Conservation (phyloP, 345 rosid genomes). For the Moricandia arvensis region DNA sequence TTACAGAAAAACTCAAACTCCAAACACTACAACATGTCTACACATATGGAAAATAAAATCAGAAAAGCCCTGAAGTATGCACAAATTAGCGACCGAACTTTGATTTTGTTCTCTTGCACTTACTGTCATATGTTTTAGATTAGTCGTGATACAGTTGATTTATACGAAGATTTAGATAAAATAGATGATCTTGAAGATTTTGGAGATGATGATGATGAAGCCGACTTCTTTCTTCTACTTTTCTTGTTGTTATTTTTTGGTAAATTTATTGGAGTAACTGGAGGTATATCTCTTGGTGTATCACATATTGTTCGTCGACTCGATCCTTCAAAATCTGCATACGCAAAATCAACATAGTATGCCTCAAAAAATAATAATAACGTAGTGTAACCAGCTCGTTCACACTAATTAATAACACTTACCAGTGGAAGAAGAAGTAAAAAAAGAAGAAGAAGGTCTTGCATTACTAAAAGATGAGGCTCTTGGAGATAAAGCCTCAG, state of each 20-base stretch:
- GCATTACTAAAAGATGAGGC: constrained; percentile 52
- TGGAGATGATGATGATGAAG: constrained; percentile 33
- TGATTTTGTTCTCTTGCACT: not conserved
- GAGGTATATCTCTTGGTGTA: constrained; percentile 13
- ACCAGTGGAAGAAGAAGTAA: constrained; percentile 78
- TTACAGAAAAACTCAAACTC: constrained; percentile 15
- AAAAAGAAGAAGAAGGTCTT: constrained; percentile 52
- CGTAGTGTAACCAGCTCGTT: not conserved
- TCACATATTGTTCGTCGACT: constrained; percentile 24
- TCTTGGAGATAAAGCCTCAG: constrained; percentile 60
- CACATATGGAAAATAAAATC: not conserved
- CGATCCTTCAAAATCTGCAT: constrained; percentile 34
- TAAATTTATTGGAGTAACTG: constrained; percentile 11
- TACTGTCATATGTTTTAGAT: constrained; percentile 17
- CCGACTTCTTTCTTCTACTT: constrained; percentile 27
- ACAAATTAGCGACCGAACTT: constrained; percentile 15
- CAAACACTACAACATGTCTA: constrained; percentile 25
- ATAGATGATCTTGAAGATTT: constrained; percentile 32
- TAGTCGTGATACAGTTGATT: constrained; percentile 33
- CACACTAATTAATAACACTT: not conserved
- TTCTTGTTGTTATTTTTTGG: constrained; percentile 20
- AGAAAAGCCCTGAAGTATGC: constrained; percentile 17
- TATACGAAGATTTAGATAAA: constrained; percentile 34
- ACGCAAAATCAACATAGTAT: not conserved
- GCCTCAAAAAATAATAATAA: not conserved